Evolutionary conservation across 129 eudicot genomes (phyloP).

Genomic region (Mikania micrantha): DNA sequence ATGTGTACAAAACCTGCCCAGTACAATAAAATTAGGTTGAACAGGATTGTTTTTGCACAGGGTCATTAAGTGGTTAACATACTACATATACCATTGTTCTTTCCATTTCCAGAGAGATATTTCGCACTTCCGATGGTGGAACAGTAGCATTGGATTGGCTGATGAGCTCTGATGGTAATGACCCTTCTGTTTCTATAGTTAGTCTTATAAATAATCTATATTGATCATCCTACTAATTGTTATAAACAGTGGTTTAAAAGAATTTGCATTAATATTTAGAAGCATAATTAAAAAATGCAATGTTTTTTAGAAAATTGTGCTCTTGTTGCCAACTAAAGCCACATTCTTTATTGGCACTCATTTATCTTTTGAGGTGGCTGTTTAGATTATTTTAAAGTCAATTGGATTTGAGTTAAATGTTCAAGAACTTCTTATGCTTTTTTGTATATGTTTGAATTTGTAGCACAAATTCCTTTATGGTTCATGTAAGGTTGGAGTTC

Average conservation of each 20-base stretch:
- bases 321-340: background rate
- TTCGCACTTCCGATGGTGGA: conserved; percentile 67
- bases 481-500: background rate
- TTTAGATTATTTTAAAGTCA: background rate
- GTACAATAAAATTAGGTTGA: background rate
- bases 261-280: background rate
- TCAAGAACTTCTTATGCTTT: background rate
- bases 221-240: background rate
- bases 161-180: conserved; percentile 40
- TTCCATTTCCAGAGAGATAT: conserved; percentile 47
- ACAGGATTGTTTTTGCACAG: background rate
- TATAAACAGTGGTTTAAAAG: background rate
- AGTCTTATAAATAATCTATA: background rate
- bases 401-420: background rate
- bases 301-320: background rate
- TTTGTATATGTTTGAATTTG: background rate
- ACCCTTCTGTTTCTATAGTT: background rate
- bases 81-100: background rate
- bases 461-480: background rate
- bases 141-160: conserved; percentile 85
- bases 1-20: background rate
- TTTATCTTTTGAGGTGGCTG: background rate
- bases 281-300: background rate
- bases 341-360: background rate
- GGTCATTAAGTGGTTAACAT: background rate